Conservation (phyloP, 73 alveolate species). For the Stentor coeruleus region DNA sequence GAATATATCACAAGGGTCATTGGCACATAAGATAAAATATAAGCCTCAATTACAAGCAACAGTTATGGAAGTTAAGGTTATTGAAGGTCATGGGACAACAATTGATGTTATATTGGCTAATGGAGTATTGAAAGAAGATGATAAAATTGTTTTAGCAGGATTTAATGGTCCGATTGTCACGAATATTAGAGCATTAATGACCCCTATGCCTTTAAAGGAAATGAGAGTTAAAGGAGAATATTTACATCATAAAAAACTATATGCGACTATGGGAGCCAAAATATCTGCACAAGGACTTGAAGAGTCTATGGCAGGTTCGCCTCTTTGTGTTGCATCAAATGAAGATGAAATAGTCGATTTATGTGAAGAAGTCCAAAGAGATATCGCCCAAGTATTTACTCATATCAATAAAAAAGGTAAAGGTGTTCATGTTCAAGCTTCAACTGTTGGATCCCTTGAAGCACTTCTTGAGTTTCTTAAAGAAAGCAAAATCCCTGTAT, state of each 20-base stretch:
- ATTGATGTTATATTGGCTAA: slow-evolving; percentile 98
- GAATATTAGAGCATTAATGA: slow-evolving; percentile 94
- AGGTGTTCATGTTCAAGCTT: slow-evolving; percentile 99
- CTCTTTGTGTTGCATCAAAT: slow-evolving; percentile 80
- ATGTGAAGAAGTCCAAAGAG: slow-evolving; percentile 74
- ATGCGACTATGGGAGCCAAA: slow-evolving; percentile 98
- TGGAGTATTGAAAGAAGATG: slow-evolving; percentile 96
- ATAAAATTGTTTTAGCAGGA: slow-evolving; percentile 97
- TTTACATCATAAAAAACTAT: slow-evolving; percentile 82
- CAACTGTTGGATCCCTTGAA: slow-evolving; percentile 99
- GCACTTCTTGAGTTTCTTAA: slow-evolving; percentile 89
- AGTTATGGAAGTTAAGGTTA: slow-evolving; percentile 96
- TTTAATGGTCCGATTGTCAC: slow-evolving; percentile 99
- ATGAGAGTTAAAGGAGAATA: slow-evolving; percentile 99
- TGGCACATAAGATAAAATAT: slow-evolving; percentile 59
- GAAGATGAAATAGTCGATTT: slow-evolving; percentile 88
- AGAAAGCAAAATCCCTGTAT: slow-evolving; percentile 83
- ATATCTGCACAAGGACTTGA: slow-evolving; percentile 98
- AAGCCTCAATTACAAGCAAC: slow-evolving; percentile 42
- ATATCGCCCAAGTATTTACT: slow-evolving; percentile 84
- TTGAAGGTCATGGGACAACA: slow-evolving; percentile 98
- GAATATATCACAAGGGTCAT: slow-evolving; percentile 71
- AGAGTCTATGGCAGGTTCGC: slow-evolving; percentile 98
- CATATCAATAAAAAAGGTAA: slow-evolving; percentile 81
- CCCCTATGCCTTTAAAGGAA: slow-evolving; percentile 98